Evolutionary conservation across 768 basidiomycete genomes (phyloP), one percentile per base, ranked within the genome.

Genomic region (Suillus paluster): DNA sequence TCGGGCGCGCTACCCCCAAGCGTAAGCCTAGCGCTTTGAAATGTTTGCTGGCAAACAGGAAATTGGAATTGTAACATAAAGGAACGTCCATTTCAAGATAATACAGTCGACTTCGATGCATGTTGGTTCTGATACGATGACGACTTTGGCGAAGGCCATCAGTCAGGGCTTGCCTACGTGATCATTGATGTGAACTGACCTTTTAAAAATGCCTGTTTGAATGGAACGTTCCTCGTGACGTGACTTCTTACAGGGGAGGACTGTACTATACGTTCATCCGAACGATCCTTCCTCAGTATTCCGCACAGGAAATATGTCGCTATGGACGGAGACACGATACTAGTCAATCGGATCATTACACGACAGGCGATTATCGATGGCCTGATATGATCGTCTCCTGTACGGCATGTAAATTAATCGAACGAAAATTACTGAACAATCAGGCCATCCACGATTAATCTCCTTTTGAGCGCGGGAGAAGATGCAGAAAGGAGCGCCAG

Each of bases 51-150:
- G 53, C 21, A 19, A 27, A 25, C 11, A 8, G 17, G 17, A 55
- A 39, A 19, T 39, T 55, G 25, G 38, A 39, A 55, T 39, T 39
- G 38, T 17, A 41, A 55, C 38, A 55, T 27, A 55, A 55, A 55
- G 54, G 25, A 27, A 27, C 36, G 6, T 19, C 54, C 54, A 19
- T 55, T 55, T 55, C 17, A 15, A 55, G 54, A 39, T 55, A 25
- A 39, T 19, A 34, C 11, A 25, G 11, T 36, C 21, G 21, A 54
- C 52, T 23, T 38, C 34, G 23, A 55, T n/a, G 23, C 5, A 17
- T 5, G 19, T 23, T 38, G 4, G 10, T 15, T 38, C 36, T 5
- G 23, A 54, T 8, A 21, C 10, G 15, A 8, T 36, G 49, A 52
- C n/a, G 23, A 55, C 38, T 34, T 1, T 8, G 36, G 15, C 21